Evolutionary conservation across 2,329 filamentous ascomycete species (phyloP), one percentile per base, ranked within the genome.

Genomic region (Zymoseptoria passerinii): DNA sequence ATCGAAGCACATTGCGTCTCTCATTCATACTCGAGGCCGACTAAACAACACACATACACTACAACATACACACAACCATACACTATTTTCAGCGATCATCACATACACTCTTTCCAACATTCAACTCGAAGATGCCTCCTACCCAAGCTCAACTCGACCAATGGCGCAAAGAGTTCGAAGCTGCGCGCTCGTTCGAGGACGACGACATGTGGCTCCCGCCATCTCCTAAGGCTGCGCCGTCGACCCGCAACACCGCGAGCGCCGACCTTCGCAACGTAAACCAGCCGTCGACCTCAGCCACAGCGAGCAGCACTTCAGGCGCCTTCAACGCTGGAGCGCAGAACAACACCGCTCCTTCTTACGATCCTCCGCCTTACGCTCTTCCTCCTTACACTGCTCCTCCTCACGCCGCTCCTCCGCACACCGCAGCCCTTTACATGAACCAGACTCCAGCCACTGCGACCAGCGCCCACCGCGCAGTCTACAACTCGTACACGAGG

Each of bases 121-220:
- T 18, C 35, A 51, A 53, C 4, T 40, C 40, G 49, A 44, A 13
- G 6, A 44, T 44, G 35, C 35, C 35, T 44, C 54, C 54, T 19
- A 50, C 58, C 10, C 19, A 57, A 28, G 54, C 52, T 10, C 29
- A 59, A 27, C 29, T 56, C 18, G 58, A 50, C n/a, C 27, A 51
- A 13, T 53, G 50, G 54, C 58, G 58, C n/a, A 48, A 51, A 50
- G 54, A 56, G 16, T 57, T 59, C 54, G 58, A 59, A 56, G 58
- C 58, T 20, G 58, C 58, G 19, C 58, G 58, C 50, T 50, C 40
- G 3, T 59, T 59, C 54, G 58, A 59, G 27, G 58, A 59, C 28
- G 49, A 48, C 28, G 58, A 59, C 49, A 27, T 20, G 19, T 50
- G 49, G 49, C 49, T 50, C 35, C 35, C 35, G 8, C 49, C 23